These are phyloP conservation scores for Arthroderma sp. DNA, from an alignment of 2,329 filamentous ascomycete genomes.

Conservation along the genomic window DNA sequence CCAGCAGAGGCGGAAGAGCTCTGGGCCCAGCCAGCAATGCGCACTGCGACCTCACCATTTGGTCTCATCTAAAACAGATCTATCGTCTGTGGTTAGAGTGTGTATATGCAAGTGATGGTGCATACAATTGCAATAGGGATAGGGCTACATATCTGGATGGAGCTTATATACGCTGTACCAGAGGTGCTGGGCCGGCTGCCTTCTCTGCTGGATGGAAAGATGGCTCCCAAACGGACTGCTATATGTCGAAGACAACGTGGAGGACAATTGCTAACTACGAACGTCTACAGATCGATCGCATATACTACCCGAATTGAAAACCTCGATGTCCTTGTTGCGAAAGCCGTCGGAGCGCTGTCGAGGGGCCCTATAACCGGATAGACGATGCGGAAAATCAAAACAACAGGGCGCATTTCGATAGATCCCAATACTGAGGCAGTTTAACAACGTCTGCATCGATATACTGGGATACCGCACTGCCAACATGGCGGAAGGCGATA, in stretches of 20 bases:
- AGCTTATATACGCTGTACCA: background rate
- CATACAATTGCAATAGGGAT: background rate
- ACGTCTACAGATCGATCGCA: background rate
- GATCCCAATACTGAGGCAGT: background rate
- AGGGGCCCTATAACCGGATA: background rate
- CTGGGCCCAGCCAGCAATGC: background rate
- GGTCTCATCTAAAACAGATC: background rate
- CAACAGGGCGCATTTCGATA: background rate
- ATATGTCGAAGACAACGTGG: background rate
- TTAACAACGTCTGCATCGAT: background rate
- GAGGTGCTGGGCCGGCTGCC: background rate
- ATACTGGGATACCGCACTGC: background rate
- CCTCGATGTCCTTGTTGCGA: background rate
- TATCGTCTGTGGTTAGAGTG: background rate
- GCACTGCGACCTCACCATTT: background rate
- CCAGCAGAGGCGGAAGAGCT: background rate
- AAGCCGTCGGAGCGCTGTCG: background rate
- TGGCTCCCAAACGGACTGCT: background rate
- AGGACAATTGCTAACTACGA: background rate
- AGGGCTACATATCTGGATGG: background rate
- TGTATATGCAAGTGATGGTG: background rate
- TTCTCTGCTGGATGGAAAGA: background rate
- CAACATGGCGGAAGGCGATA: background rate
- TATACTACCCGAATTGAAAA: background rate
- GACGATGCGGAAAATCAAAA: slow-evolving; percentile 4